A percentile compares a stretch with the other conserved stretches of the same genome.
These are phyloP conservation scores for Sordaria brevicollis DNA, from an alignment of 495 filamentous ascomycete species.

Conservation along the genomic window DNA sequence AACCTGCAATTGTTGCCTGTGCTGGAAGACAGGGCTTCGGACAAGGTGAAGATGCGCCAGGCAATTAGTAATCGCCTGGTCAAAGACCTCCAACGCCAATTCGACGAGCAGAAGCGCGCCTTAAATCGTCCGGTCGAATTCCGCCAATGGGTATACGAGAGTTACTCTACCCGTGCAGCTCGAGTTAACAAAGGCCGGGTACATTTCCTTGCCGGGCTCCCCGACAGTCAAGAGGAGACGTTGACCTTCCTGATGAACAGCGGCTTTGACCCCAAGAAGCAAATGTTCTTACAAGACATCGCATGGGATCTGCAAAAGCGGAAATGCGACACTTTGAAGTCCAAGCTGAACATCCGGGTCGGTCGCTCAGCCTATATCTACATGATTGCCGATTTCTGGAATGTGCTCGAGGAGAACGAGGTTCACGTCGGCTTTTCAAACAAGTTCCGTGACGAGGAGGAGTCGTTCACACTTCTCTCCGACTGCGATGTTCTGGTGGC, in stretches of 20 bases:
- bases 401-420: constrained; percentile 59
- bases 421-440: constrained; percentile 73
- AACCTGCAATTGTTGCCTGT: constrained; percentile 75
- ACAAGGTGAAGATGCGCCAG: constrained; percentile 35
- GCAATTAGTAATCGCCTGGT: constrained; percentile 49
- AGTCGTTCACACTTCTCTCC: constrained; percentile 50
- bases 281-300: constrained; percentile 47
- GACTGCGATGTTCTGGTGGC: constrained; percentile 74
- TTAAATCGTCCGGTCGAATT: constrained; percentile 41
- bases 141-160: constrained; percentile 46
- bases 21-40: constrained; percentile 53
- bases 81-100: constrained; percentile 47
- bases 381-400: constrained; percentile 73
- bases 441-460: constrained; percentile 41
- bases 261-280: constrained; percentile 54
- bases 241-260: constrained; percentile 47
- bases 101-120: constrained; percentile 48
- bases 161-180: constrained; percentile 23
- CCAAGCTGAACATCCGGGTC: constrained; percentile 60
- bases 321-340: constrained; percentile 44
- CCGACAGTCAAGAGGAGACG: constrained; percentile 37
- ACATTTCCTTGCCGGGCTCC: constrained; percentile 43
- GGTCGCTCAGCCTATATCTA: constrained; percentile 66
- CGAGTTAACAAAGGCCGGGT: constrained; percentile 26
- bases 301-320: constrained; percentile 44